Conservation (phyloP, 2,329 filamentous ascomycete species). For the Pleurostoma richardsiae region DNA sequence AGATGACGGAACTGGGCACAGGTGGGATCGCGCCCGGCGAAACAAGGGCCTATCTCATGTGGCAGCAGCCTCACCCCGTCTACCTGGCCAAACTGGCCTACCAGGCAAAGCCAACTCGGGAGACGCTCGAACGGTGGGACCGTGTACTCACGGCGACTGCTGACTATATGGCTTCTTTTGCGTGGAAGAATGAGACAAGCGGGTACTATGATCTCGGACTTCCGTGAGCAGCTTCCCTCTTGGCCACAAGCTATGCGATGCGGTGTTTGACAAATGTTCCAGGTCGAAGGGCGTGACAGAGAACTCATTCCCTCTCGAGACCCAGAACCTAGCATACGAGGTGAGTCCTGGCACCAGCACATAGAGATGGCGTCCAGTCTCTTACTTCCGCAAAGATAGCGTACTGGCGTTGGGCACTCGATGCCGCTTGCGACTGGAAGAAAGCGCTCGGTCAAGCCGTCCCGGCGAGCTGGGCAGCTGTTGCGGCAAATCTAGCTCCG, state of each 20-base stretch:
- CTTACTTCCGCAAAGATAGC: constrained; percentile 19
- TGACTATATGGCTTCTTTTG: constrained; percentile 23
- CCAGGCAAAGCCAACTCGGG: constrained; percentile 16
- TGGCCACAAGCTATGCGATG: background rate
- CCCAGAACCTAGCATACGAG: constrained; percentile 43
- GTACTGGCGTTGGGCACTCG: constrained; percentile 44
- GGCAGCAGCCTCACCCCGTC: constrained; percentile 45
- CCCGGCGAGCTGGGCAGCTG: constrained; percentile 31
- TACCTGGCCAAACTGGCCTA: constrained; percentile 36
- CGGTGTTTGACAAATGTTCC: background rate
- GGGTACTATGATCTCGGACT: constrained; percentile 35
- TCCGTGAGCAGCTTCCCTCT: constrained; percentile 18
- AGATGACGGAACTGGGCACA: constrained; percentile 41
- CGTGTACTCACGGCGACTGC: constrained; percentile 16
- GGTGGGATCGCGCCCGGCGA: constrained; percentile 41
- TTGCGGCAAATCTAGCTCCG: constrained; percentile 34
- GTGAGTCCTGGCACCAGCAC: constrained; percentile 7
- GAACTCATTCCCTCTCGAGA: constrained; percentile 40
- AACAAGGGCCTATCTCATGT: constrained; percentile 43
- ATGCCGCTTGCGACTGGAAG: constrained; percentile 37
- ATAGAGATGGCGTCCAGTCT: background rate
- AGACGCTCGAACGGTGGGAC: constrained; percentile 18
- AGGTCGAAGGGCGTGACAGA: constrained; percentile 42
- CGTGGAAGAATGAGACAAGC: constrained; percentile 20
- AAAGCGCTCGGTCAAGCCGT: constrained; percentile 29